Conservation (phyloP, 116 monocot genomes). For the Thalassia testudinum region DNA sequence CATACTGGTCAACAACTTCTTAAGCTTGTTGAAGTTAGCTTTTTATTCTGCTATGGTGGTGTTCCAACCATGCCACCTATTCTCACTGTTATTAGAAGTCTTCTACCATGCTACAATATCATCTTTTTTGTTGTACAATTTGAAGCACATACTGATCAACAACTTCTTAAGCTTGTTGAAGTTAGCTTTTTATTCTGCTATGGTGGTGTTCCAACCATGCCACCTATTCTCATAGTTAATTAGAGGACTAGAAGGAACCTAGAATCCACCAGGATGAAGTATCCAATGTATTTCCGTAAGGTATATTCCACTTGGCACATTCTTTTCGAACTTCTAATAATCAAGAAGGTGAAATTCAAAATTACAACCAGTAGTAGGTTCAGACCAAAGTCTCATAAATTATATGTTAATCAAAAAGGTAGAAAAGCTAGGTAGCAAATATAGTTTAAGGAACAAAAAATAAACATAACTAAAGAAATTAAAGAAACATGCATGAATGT, state of each 20-base stretch:
- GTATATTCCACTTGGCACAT: constrained; percentile 53
- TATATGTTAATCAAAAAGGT: too few relatives aligned
- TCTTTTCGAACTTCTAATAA: too few relatives aligned
- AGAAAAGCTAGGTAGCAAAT: too few relatives aligned
- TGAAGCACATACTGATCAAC: constrained; percentile 85
- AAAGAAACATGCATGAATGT: too few relatives aligned
- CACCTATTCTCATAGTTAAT: constrained; percentile 81
- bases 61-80: constrained; percentile 92
- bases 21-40: constrained; percentile 58
- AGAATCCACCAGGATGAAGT: constrained; percentile 81
- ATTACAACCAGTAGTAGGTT: too few relatives aligned
- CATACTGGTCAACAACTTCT: constrained; percentile 66
- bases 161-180: constrained; percentile 60
- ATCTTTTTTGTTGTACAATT: constrained; percentile 70
- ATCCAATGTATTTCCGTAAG: constrained; percentile 84
- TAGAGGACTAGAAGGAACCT: constrained; percentile 82
- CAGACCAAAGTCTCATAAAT: too few relatives aligned
- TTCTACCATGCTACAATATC: constrained; percentile 96
- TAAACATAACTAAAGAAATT: not conserved
- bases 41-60: constrained; percentile 76
- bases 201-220: constrained; percentile 89
- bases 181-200: constrained; percentile 64
- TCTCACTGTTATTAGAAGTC: constrained; percentile 85
- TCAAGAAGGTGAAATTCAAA: too few relatives aligned
- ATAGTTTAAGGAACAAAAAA: not conserved